phyloP scores from a whole-genome alignment of 805 yeast genomes.

The Wickerhamiella galacta region DNA sequence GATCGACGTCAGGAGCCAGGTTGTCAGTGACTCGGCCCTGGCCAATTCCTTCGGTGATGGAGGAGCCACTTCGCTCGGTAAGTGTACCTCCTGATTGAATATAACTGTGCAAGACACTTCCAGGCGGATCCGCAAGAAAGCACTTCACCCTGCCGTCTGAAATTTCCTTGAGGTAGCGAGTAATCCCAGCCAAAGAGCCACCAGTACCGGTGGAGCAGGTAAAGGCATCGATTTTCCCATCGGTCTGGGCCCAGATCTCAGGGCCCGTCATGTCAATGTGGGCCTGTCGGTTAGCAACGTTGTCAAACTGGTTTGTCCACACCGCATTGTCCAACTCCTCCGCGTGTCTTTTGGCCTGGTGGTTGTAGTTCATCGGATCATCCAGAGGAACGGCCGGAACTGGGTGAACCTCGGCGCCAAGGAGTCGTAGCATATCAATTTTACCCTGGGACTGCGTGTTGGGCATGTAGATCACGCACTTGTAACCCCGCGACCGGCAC shows the following conservation, averaged over 20 bases:
- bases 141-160: conserved; percentile 45
- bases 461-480: conserved; percentile 80
- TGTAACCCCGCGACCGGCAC: conserved; percentile 69
- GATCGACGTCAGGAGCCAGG: conserved; percentile 50
- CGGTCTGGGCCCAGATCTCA: conserved; percentile 73
- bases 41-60: conserved; percentile 93
- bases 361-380: conserved; percentile 74
- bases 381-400: conserved; percentile 76
- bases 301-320: conserved; percentile 89
- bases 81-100: conserved; percentile 53
- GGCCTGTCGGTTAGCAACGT: conserved; percentile 72
- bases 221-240: conserved; percentile 67
- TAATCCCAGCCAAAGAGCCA: conserved; percentile 77
- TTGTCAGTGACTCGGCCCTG: conserved; percentile 86
- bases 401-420: conserved; percentile 78
- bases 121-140: conserved; percentile 85
- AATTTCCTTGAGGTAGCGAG: conserved; percentile 58
- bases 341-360: conserved; percentile 75
- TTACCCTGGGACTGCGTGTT: conserved; percentile 72
- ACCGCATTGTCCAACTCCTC: conserved; percentile 60
- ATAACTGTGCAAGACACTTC: conserved; percentile 68
- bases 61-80: conserved; percentile 50
- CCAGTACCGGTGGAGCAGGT: conserved; percentile 90
- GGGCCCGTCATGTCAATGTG: conserved; percentile 87
- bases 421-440: conserved; percentile 50